phyloP scores from a whole-genome alignment of 768 basidiomycete species.

The Trametes sanguinea region DNA sequence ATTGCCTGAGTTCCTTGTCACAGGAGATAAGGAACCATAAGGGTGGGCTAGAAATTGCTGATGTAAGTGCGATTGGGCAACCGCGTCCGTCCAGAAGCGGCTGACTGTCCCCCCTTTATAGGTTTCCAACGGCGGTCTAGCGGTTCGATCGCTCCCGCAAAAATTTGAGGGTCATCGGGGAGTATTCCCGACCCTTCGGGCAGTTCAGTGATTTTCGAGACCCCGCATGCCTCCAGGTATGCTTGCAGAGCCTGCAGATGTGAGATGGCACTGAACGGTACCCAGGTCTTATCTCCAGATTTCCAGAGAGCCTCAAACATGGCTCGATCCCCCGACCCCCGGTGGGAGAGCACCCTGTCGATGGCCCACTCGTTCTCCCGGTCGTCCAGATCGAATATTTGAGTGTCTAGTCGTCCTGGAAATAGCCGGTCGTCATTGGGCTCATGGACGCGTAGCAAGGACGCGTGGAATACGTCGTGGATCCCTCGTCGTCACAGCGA shows the following conservation, averaged over 20 bases:
- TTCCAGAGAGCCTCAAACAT: conserved; percentile 39
- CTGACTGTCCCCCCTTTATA: not conserved
- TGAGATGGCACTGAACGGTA: conserved; percentile 29
- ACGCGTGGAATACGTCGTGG: conserved; percentile 40
- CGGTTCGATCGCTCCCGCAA: not conserved
- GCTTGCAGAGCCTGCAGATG: conserved; percentile 24
- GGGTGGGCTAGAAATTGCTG: not conserved
- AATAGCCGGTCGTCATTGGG: conserved; percentile 40
- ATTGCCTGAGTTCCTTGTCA: no score
- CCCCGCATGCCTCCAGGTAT: conserved; percentile 31
- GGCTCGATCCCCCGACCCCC: conserved; percentile 27
- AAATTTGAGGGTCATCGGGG: conserved; percentile 14
- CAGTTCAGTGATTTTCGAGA: not conserved
- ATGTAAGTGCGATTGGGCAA: not conserved
- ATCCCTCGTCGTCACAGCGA: conserved; percentile 32
- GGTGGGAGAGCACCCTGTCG: conserved; percentile 29
- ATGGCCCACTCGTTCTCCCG: conserved; percentile 32
- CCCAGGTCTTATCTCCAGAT: conserved; percentile 39
- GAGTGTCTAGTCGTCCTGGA: conserved; percentile 33
- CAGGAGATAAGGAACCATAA: no score
- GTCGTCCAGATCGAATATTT: conserved; percentile 27
- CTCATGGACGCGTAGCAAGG: conserved; percentile 32
- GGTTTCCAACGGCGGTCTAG: not conserved
- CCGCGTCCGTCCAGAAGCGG: not conserved
- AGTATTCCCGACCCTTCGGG: not conserved